These are phyloP conservation scores for Alternaria sp. DNA, from an alignment of 2,329 filamentous ascomycete genomes.

Conservation along the genomic window DNA sequence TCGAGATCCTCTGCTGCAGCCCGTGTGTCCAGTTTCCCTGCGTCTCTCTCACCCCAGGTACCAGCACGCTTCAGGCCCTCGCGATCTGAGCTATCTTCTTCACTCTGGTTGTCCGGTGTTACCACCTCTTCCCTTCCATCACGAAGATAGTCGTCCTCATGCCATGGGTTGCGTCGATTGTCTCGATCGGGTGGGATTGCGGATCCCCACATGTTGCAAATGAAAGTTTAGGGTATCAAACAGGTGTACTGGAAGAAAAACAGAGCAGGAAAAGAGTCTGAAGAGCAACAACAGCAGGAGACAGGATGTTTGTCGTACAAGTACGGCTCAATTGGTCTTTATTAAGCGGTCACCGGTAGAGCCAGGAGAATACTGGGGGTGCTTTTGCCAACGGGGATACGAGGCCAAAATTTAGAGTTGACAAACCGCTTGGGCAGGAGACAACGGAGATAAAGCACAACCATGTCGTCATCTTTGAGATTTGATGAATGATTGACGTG, in stretches of 20 bases:
- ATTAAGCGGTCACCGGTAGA: background rate
- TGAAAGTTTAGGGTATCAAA: slow-evolving; percentile 4
- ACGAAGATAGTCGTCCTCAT: slow-evolving; percentile 38
- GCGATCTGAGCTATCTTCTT: slow-evolving; percentile 35
- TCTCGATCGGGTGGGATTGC: slow-evolving; percentile 32
- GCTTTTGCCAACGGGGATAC: slow-evolving; percentile 2
- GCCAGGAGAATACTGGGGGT: background rate
- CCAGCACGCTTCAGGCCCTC: slow-evolving; percentile 49
- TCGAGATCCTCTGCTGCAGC: slow-evolving; percentile 69
- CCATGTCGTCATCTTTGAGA: slow-evolving; percentile 24
- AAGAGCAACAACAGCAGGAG: background rate
- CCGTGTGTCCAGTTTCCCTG: slow-evolving; percentile 62
- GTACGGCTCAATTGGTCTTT: background rate
- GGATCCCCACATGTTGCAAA: slow-evolving; percentile 35
- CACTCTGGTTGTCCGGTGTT: slow-evolving; percentile 19
- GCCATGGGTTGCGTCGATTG: slow-evolving; percentile 46
- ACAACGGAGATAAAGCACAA: slow-evolving; percentile 25
- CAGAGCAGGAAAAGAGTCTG: background rate
- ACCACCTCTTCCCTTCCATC: slow-evolving; percentile 29
- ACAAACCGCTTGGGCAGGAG: slow-evolving; percentile 21
- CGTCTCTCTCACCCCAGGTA: slow-evolving; percentile 71
- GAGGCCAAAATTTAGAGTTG: slow-evolving; percentile 12
- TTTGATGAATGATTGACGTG: slow-evolving; percentile 18
- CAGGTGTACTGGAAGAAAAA: background rate
- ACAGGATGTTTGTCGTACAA: background rate